These are phyloP conservation scores for Fusarium coicis DNA, from an alignment of 2,329 filamentous ascomycete species.

Conservation along the genomic window DNA sequence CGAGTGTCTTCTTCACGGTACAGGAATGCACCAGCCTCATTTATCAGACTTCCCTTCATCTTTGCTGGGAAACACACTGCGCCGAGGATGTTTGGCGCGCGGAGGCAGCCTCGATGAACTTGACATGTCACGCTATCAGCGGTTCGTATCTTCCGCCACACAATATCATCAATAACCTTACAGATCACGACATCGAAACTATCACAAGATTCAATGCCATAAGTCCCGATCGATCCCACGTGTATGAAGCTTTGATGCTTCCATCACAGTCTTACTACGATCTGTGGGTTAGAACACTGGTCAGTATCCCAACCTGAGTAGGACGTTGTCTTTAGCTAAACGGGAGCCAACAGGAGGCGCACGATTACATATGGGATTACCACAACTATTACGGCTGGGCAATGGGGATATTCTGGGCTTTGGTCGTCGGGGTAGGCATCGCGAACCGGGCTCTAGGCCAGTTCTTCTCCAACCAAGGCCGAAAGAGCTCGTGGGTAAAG, in stretches of 20 bases:
- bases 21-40: constrained; percentile 3
- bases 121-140: not conserved
- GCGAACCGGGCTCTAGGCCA: not conserved
- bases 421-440: not conserved
- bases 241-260: not conserved
- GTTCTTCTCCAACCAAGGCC: fast-evolving
- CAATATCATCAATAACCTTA: not conserved
- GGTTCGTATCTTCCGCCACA: not conserved
- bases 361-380: constrained; percentile 9
- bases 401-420: constrained; percentile 3
- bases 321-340: fast-evolving
- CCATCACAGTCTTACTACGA: not conserved
- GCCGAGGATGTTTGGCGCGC: not conserved
- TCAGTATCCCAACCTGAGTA: not conserved
- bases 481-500: not conserved
- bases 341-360: not conserved
- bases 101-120: not conserved
- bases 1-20: not conserved
- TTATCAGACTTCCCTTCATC: constrained; percentile 1
- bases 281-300: constrained; percentile 6
- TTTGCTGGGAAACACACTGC: constrained; percentile 13
- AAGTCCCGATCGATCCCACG: not conserved
- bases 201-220: not conserved
- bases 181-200: not conserved
- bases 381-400: constrained; percentile 12